These are phyloP conservation scores for Backusella tarrabulga DNA, from an alignment of 192 early-diverging fungal species.

Conservation along the genomic window DNA sequence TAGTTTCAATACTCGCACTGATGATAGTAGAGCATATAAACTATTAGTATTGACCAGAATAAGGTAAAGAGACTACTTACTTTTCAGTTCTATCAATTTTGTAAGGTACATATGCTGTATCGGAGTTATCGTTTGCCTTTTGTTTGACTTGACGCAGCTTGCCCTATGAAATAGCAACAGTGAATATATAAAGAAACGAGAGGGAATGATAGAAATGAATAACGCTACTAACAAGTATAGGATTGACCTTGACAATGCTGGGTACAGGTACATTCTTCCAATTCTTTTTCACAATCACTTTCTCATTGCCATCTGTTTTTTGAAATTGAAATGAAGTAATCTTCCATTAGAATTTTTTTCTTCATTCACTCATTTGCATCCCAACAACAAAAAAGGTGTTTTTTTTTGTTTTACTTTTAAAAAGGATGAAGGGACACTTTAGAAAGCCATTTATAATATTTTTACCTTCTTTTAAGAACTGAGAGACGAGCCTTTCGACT, in stretches of 20 bases:
- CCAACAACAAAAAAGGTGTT: neutral
- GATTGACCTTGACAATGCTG: conserved; percentile 5
- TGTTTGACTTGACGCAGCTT: conserved; percentile 17
- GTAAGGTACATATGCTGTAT: conserved; percentile 8
- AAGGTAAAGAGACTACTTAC: neutral
- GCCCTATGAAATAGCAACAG: conserved; percentile 5
- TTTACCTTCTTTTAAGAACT: conserved; percentile 36
- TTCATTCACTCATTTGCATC: conserved; percentile 7
- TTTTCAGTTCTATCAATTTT: conserved; percentile 16
- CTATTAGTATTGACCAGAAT: neutral
- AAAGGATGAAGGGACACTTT: neutral
- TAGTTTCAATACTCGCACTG: conserved; percentile 71
- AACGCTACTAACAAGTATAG: conserved; percentile 29
- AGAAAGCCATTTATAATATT: neutral
- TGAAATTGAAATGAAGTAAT: conserved; percentile 11
- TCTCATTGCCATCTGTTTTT: neutral
- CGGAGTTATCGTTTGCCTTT: conserved; percentile 11
- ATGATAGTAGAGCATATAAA: neutral
- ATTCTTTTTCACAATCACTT: neutral
- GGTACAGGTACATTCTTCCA: conserved; percentile 29
- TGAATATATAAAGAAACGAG: neutral
- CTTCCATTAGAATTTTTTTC: conserved; percentile 12
- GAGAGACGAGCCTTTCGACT: conserved; percentile 25
- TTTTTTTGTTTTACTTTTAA: neutral
- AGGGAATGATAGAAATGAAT: neutral